phyloP scores from a whole-genome alignment of 2,329 filamentous ascomycete genomes.

The Zalaria sp. region DNA sequence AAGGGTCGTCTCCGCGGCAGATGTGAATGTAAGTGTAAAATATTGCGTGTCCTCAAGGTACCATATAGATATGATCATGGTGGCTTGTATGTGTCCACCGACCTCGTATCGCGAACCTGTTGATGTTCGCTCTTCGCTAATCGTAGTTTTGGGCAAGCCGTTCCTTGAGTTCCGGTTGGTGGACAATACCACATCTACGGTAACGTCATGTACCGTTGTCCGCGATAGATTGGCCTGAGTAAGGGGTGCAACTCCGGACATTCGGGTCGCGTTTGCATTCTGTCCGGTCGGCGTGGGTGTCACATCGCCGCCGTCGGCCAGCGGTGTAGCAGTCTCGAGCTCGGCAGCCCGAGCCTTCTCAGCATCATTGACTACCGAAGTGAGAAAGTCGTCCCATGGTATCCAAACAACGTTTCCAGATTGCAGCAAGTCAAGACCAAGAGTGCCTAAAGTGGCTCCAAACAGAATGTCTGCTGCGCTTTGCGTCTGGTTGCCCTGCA shows the following conservation, averaged over 20 bases:
- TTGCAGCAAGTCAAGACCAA: conserved; percentile 61
- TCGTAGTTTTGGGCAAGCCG: conserved; percentile 20
- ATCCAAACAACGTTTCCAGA: conserved; percentile 43
- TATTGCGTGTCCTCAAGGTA: conserved; percentile 53
- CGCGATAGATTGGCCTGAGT: conserved; percentile 11
- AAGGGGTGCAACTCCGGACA: conserved; percentile 1
- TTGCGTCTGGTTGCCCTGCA: not conserved
- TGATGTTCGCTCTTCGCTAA: conserved; percentile 8
- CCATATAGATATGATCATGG: conserved; percentile 68
- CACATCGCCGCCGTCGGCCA: conserved; percentile 6
- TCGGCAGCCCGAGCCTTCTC: conserved; percentile 5
- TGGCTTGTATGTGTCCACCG: conserved; percentile 38
- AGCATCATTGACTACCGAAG: conserved; percentile 27
- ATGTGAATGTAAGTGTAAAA: conserved; percentile 64
- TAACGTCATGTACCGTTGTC: conserved; percentile 41
- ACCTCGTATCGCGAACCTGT: conserved; percentile 1
- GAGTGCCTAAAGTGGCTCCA: conserved; percentile 52
- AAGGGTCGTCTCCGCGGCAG: conserved; percentile 20
- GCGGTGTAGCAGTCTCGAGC: not conserved
- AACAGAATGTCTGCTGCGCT: conserved; percentile 45
- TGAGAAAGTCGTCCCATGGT: conserved; percentile 35
- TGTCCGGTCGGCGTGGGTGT: conserved; percentile 3
- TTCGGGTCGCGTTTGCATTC: not conserved
- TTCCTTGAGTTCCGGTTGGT: conserved; percentile 26
- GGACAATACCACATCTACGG: conserved; percentile 54